A percentile compares a stretch with the other conserved stretches of the same genome.
Evolutionary conservation across 2,329 filamentous ascomycete genomes (phyloP).

Genomic region (Diaporthe amygdali): DNA sequence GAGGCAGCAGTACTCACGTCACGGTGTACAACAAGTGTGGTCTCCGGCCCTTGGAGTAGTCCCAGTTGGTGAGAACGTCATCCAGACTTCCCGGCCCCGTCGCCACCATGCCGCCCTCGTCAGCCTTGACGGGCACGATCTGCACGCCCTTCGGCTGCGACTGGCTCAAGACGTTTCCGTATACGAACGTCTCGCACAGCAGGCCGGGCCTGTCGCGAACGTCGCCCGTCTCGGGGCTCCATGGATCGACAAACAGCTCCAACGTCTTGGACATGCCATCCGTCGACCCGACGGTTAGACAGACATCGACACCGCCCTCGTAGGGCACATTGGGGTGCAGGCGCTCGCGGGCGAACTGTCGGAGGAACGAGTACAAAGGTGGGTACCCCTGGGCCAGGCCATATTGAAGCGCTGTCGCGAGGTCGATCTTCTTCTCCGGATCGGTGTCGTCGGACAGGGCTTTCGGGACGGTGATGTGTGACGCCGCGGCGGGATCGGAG

Average conservation of each 20-base stretch:
- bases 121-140: slow-evolving; percentile 75
- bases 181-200: slow-evolving; percentile 80
- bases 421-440: slow-evolving; percentile 74
- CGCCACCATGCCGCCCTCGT: slow-evolving; percentile 80
- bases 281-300: slow-evolving; percentile 81
- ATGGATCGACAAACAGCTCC: slow-evolving; percentile 77
- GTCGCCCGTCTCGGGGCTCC: slow-evolving; percentile 72
- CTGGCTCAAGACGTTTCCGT: slow-evolving; percentile 76
- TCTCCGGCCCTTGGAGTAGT: slow-evolving; percentile 72
- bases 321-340: slow-evolving; percentile 86
- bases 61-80: slow-evolving; percentile 84
- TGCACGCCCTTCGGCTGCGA: slow-evolving; percentile 73
- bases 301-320: slow-evolving; percentile 74
- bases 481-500: slow-evolving; percentile 35
- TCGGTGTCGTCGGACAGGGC: slow-evolving; percentile 59
- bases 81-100: slow-evolving; percentile 74
- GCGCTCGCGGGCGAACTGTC: slow-evolving; percentile 76
- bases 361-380: slow-evolving; percentile 76
- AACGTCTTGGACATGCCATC: slow-evolving; percentile 84
- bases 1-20: slow-evolving; percentile 62
- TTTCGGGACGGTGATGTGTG: slow-evolving; percentile 76
- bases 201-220: slow-evolving; percentile 75
- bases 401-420: slow-evolving; percentile 85
- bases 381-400: slow-evolving; percentile 83
- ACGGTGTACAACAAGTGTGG: slow-evolving; percentile 91